Percentiles rank a stretch among this genome's conserved stretches.
phyloP scores from a whole-genome alignment of 2,329 filamentous ascomycete species.

The Drechslerella dactyloides region DNA sequence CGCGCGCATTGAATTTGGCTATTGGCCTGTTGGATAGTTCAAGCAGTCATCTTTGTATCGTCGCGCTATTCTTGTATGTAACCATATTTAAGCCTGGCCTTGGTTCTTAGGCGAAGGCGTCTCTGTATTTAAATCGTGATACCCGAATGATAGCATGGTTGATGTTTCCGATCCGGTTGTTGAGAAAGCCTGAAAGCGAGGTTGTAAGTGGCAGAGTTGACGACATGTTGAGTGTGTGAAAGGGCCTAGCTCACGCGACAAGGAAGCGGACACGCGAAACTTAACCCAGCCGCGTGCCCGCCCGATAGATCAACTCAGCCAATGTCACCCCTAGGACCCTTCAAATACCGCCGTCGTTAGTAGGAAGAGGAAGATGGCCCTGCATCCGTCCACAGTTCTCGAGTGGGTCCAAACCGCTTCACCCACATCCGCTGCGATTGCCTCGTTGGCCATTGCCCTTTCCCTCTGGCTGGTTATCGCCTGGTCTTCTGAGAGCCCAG shows the following conservation, averaged over 20 bases:
- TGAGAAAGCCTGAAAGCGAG: too few species aligned
- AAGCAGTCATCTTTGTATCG: background rate
- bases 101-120: too few species aligned
- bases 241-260: background rate
- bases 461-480: conserved; percentile 14
- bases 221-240: too few species aligned
- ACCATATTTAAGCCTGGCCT: background rate
- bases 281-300: background rate
- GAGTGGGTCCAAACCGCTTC: conserved; percentile 18
- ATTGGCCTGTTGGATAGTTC: background rate
- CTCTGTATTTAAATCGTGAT: background rate
- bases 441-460: conserved; percentile 17
- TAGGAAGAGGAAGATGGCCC: background rate
- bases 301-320: background rate
- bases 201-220: too few species aligned
- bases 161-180: background rate
- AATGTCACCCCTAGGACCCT: background rate
- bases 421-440: conserved; percentile 23
- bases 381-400: conserved; percentile 12
- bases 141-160: background rate
- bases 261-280: background rate
- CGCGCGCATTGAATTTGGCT: background rate
- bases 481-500: conserved; percentile 32
- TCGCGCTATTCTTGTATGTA: background rate
- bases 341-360: background rate